Conservation (phyloP, 2,329 filamentous ascomycete genomes). For the Hysterium pulicare region DNA sequence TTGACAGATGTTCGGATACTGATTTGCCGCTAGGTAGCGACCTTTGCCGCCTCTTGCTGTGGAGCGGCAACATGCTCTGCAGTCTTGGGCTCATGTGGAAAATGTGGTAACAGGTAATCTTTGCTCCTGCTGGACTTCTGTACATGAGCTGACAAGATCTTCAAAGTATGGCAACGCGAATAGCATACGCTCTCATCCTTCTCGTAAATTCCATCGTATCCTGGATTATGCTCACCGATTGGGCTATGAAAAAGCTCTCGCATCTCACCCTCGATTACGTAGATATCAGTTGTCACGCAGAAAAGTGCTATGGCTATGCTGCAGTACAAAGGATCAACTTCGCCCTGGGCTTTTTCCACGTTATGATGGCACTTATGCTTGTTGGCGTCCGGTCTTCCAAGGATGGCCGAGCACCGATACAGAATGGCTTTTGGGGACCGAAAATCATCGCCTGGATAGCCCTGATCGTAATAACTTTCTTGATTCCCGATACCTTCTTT, state of each 20-base stretch:
- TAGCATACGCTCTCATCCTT: constrained; percentile 91
- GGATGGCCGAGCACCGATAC: constrained; percentile 79
- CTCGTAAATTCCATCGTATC: constrained; percentile 94
- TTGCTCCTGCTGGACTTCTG: neutral
- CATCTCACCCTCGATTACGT: constrained; percentile 92
- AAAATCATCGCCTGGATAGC: constrained; percentile 88
- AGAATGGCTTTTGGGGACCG: constrained; percentile 99
- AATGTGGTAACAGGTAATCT: constrained; percentile 85
- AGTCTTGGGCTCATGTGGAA: constrained; percentile 91
- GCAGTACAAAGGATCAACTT: constrained; percentile 98
- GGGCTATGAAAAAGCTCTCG: constrained; percentile 95
- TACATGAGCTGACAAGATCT: constrained; percentile 10
- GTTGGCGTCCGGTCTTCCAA: constrained; percentile 84
- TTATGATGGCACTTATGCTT: constrained; percentile 78
- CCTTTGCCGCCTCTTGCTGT: constrained; percentile 85
- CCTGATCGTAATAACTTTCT: constrained; percentile 85
- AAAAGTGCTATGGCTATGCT: constrained; percentile 91
- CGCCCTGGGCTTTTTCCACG: constrained; percentile 88
- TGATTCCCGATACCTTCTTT: constrained; percentile 94
- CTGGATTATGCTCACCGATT: constrained; percentile 99
- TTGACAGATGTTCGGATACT: constrained; percentile 14
- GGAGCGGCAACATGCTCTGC: constrained; percentile 95
- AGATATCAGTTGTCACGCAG: constrained; percentile 84
- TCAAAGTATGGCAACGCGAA: constrained; percentile 84
- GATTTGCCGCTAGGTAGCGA: constrained; percentile 58